Conservation (phyloP, 2,329 filamentous ascomycete species). For the Diplodia intermedia region DNA sequence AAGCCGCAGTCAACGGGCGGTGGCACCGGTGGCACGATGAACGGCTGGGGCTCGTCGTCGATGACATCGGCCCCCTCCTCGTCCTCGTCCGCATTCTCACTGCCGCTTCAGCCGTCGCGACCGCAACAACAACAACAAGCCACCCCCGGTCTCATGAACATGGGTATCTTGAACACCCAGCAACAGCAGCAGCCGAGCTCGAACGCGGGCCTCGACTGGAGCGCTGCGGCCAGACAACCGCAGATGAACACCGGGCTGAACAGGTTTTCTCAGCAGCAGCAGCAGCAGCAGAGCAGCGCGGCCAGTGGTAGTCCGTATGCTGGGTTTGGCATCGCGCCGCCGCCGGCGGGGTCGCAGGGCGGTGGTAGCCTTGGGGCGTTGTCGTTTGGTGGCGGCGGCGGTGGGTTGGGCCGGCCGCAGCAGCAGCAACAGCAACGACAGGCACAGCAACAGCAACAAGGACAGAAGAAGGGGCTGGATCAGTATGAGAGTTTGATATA, state of each 20-base stretch:
- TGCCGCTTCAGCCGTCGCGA: constrained; percentile 47
- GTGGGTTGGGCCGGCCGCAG: constrained; percentile 32
- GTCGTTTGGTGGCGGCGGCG: not conserved
- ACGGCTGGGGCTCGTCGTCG: constrained; percentile 40
- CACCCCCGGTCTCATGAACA: constrained; percentile 28
- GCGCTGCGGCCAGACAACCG: not conserved
- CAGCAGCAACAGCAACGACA: constrained; percentile 34
- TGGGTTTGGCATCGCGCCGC: constrained; percentile 49
- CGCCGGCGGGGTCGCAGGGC: constrained; percentile 36
- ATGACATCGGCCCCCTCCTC: constrained; percentile 34
- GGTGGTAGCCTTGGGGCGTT: not conserved
- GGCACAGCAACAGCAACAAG: constrained; percentile 37
- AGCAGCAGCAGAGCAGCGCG: constrained; percentile 22
- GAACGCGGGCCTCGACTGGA: constrained; percentile 7
- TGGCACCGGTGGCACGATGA: not conserved
- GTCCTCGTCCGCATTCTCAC: constrained; percentile 41
- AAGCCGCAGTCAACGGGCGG: constrained; percentile 43
- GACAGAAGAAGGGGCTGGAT: constrained; percentile 63
- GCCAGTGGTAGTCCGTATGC: constrained; percentile 43
- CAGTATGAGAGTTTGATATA: constrained; percentile 72
- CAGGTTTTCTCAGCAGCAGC: not conserved
- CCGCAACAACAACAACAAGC: constrained; percentile 37
- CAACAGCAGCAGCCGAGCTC: constrained; percentile 32
- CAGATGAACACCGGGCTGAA: not conserved
- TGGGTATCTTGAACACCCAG: constrained; percentile 25